Evolutionary conservation across 306 rosid genomes (phyloP).

Genomic region (Prosopis cineraria): DNA sequence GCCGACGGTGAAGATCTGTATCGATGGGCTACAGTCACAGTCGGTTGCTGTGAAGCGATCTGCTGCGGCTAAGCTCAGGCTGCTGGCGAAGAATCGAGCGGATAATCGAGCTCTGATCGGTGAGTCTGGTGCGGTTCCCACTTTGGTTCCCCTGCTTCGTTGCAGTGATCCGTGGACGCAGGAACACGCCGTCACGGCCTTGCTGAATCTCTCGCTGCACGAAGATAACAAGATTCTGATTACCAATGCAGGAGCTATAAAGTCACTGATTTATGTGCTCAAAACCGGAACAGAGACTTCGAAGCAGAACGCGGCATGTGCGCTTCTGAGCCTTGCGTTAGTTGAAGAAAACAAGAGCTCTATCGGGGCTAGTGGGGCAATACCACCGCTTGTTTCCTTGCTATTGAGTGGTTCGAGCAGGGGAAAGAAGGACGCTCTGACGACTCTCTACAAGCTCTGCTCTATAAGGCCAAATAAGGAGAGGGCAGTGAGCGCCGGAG

Average conservation of each 20-base stretch:
- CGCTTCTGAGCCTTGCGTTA: slow-evolving; percentile 76
- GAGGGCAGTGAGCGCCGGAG: slow-evolving; percentile 87
- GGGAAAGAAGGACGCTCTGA: slow-evolving; percentile 90
- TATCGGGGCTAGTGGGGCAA: slow-evolving; percentile 88
- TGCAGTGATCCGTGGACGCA: slow-evolving; percentile 93
- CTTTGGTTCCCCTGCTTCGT: slow-evolving; percentile 84
- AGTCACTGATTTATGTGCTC: slow-evolving; percentile 80
- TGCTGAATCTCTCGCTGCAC: slow-evolving; percentile 80
- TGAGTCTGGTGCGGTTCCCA: slow-evolving; percentile 91
- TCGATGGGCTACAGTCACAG: slow-evolving; percentile 73
- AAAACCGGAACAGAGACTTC: slow-evolving; percentile 91
- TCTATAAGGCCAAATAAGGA: slow-evolving; percentile 79
- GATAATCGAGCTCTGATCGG: slow-evolving; percentile 84
- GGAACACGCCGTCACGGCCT: slow-evolving; percentile 92
- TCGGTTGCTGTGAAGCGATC: slow-evolving; percentile 86
- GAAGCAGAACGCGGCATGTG: slow-evolving; percentile 97
- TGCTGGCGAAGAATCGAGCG: slow-evolving; percentile 86
- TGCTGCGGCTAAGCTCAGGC: slow-evolving; percentile 89
- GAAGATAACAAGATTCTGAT: slow-evolving; percentile 75
- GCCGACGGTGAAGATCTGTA: slow-evolving; percentile 94
- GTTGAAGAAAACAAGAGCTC: slow-evolving; percentile 84
- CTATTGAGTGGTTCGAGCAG: slow-evolving; percentile 71
- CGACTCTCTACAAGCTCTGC: slow-evolving; percentile 87
- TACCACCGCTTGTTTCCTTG: slow-evolving; percentile 79
- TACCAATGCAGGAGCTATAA: slow-evolving; percentile 82